phyloP scores from a whole-genome alignment of 2,329 filamentous ascomycete species.

The Talaromyces rugulosus region DNA sequence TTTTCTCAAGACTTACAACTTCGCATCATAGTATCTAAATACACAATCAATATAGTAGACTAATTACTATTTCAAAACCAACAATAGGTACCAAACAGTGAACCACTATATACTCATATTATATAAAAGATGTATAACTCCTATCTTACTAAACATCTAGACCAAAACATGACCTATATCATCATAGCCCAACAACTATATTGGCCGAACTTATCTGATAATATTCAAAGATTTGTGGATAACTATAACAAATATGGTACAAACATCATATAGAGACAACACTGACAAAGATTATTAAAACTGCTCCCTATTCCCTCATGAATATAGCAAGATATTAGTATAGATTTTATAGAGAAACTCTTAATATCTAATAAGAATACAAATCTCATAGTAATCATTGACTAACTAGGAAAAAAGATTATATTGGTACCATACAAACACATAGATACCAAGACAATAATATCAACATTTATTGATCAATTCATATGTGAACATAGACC shows the following conservation, averaged over 20 bases:
- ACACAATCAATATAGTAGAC: not conserved
- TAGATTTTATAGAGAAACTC: not conserved
- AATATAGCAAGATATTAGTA: not conserved
- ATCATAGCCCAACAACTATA: not conserved
- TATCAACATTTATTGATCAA: not conserved
- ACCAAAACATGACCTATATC: not conserved
- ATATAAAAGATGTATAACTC: not conserved
- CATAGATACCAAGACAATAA: not conserved
- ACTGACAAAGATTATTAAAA: not conserved
- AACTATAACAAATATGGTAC: not conserved
- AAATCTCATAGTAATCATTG: not conserved
- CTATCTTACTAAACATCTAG: not conserved
- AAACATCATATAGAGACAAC: not conserved
- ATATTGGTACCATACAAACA: too few species aligned
- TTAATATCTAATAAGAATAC: not conserved
- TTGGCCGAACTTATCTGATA: not conserved
- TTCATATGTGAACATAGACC: not conserved
- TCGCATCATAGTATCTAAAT: not conserved
- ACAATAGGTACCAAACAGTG: not conserved
- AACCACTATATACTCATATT: not conserved
- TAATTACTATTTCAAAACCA: not conserved
- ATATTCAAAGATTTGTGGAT: not conserved
- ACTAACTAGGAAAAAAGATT: not conserved
- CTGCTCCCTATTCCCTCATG: not conserved
- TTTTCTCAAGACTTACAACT: not conserved